phyloP scores from a whole-genome alignment of 305 asterid species.

The Fraxinus velutina region DNA sequence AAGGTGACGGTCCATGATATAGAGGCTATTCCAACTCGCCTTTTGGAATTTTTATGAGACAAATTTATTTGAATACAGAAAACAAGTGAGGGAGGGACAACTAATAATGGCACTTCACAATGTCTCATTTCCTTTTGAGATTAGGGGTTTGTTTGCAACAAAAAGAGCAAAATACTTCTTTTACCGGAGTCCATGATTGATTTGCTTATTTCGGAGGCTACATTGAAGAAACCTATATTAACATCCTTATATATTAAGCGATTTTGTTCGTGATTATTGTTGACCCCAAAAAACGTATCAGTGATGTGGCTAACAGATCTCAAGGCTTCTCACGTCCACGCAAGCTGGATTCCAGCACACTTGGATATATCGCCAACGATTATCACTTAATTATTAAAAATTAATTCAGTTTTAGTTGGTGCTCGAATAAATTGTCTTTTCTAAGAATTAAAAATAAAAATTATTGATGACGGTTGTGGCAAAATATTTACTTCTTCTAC shows the following conservation, averaged over 20 bases:
- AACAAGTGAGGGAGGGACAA: conserved; percentile 30
- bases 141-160: background rate
- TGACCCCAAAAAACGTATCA: no score
- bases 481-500: background rate
- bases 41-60: conserved; percentile 19
- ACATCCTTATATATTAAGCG: background rate
- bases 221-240: background rate
- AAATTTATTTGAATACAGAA: conserved; percentile 17
- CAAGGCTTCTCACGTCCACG: no score
- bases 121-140: conserved; percentile 24
- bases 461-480: background rate
- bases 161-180: conserved; percentile 2
- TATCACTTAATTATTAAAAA: no score
- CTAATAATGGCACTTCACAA: conserved; percentile 23
- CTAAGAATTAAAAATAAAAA: background rate
- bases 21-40: conserved; percentile 18
- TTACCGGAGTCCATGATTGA: background rate
- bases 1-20: conserved; percentile 45
- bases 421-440: background rate
- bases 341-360: no score
- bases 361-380: no score
- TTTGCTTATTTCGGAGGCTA: conserved; percentile 28
- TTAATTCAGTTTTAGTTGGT: background rate
- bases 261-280: conserved; percentile 15
- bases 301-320: no score